phyloP scores from a whole-genome alignment of 208 protist species.

The Leishmania aethiopica region DNA sequence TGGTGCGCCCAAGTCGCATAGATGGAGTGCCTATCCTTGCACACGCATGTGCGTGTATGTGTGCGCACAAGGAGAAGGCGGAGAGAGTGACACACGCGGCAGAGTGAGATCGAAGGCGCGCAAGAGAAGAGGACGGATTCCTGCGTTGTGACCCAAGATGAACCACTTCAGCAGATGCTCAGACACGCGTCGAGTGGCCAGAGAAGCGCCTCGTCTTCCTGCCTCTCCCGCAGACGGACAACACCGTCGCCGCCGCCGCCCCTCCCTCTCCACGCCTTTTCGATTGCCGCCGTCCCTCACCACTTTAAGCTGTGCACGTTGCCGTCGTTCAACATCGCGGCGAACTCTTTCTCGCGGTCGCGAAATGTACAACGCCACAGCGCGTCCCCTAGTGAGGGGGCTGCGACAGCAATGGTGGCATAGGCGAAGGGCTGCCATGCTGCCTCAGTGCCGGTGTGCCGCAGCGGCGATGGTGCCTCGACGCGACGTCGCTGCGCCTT shows the following conservation, averaged over 20 bases:
- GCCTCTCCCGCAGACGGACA: background rate
- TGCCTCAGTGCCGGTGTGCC: background rate
- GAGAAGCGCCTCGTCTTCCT: background rate
- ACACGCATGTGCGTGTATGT: background rate
- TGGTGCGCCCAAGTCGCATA: background rate
- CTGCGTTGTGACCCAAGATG: background rate
- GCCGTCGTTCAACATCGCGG: slow-evolving; percentile 55
- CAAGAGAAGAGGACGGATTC: background rate
- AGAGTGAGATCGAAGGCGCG: background rate
- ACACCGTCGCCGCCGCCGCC: background rate
- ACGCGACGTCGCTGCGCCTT: background rate
- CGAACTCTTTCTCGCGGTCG: slow-evolving; percentile 82
- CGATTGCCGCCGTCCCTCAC: slow-evolving; percentile 22
- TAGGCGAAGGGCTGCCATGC: slow-evolving; percentile 30
- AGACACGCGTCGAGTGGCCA: background rate
- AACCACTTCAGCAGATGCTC: background rate
- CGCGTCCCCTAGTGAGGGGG: slow-evolving; percentile 28
- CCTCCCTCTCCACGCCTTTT: background rate
- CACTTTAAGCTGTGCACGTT: slow-evolving; percentile 80
- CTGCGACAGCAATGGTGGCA: slow-evolving; percentile 26
- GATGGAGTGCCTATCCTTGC: background rate
- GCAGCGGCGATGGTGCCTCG: background rate
- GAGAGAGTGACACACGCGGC: too few species aligned
- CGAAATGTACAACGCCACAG: slow-evolving; percentile 63
- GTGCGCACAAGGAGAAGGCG: background rate